Evolutionary conservation across 1,284 basidiomycete species (phyloP), one percentile per base, ranked within the genome.

Genomic region (Polyporus tsugae): DNA sequence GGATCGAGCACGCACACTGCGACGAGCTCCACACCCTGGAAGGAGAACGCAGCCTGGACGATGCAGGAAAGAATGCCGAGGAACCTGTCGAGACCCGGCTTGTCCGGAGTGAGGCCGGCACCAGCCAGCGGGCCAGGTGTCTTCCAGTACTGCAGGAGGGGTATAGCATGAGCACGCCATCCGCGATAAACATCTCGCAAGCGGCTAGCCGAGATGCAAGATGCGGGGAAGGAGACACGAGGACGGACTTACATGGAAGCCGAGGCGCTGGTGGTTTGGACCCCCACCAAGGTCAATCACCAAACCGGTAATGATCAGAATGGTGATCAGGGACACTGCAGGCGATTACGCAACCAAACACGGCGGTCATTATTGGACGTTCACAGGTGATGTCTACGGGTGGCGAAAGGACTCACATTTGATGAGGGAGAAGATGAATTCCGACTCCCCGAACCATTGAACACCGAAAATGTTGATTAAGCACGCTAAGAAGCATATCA

Each of bases 21-120:
- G 62, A 95, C 91, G 69, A 95, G 85, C 75, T 96, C 95, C 81
- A 95, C 91, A 41, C 92, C 93, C 76, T 93, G 89, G 84, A 91
- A 93, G 2, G 92, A 94, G 84, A 95, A 96, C 2, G 90, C 91
- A 13, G 94, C 93, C 77, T 94, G 92, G 29, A 94, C 87, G 60
- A 95, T 79, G 33, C 90, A 89, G 65, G 82, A 84, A 64, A 93
- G 80, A 74, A 95, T 86, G 19, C 84, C 92, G 33, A 94, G 83
- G 83, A 91, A 95, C 29, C 87, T 83, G 73, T 91, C 90, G 1
- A 83, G 80, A 63, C 77, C 74, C 44, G 81, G 69, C 64, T 77
- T 72, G 55, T 83, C 84, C 4, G 79, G 79, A 59, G 85, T 84
- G 57, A 89, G 78, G 22, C 82, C 82, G 7, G 85, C 82, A 36